Conservation (phyloP, 202 grass and related monocot genomes). For the Eragrostis tef region DNA sequence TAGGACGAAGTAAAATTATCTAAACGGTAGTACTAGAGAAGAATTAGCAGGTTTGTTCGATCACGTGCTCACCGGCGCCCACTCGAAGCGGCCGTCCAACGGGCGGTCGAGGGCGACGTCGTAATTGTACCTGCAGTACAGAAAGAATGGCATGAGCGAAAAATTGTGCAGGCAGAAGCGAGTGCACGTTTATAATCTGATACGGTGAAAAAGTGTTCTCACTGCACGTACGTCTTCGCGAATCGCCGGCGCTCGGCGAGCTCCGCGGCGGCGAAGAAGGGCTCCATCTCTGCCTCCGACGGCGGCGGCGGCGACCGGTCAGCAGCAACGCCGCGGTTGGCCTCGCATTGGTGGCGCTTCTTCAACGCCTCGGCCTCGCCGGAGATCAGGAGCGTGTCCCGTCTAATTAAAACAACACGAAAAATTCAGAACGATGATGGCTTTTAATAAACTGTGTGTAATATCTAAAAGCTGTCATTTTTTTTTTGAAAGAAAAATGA, state of each 20-base stretch:
- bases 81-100: conserved; percentile 64
- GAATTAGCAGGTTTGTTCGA: background rate
- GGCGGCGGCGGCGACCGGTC: background rate
- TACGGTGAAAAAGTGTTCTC: background rate
- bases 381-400: background rate
- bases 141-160: background rate
- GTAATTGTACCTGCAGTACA: conserved; percentile 68
- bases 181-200: background rate
- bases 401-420: background rate
- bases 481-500: too few relatives aligned
- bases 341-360: background rate
- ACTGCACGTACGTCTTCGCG: conserved; percentile 35
- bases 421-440: background rate
- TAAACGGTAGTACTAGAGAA: too few relatives aligned
- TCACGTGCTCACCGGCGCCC: conserved; percentile 47
- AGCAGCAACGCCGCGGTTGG: too few relatives aligned
- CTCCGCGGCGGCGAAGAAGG: conserved; percentile 64
- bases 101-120: conserved; percentile 60
- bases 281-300: conserved; percentile 53
- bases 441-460: too few relatives aligned
- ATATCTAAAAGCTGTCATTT: too few relatives aligned
- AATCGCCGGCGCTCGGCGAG: conserved; percentile 56
- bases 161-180: background rate
- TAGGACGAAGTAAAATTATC: too few relatives aligned
- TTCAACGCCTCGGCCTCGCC: background rate